These are phyloP conservation scores for Dendrobium huoshanense DNA, from an alignment of 106 monocot genomes.

Conservation along the genomic window DNA sequence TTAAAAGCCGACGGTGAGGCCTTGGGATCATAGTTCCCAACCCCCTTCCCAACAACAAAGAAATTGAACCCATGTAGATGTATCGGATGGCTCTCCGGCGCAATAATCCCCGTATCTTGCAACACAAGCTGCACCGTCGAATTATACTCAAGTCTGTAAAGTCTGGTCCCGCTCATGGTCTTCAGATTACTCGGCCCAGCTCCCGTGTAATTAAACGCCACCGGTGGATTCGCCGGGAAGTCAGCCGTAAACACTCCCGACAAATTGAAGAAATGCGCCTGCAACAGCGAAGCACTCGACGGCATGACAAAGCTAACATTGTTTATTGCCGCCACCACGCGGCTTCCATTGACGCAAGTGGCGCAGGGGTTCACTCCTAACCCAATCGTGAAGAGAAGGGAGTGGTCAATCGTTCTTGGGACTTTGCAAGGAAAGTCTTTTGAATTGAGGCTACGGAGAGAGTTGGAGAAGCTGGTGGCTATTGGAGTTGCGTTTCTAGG, in stretches of 20 bases:
- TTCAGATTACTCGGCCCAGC: slow-evolving; percentile 12
- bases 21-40: slow-evolving; percentile 45
- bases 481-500: slow-evolving; percentile 35
- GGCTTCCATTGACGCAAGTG: slow-evolving; percentile 22
- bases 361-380: slow-evolving; percentile 52
- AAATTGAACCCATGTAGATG: slow-evolving; percentile 79
- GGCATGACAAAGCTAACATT: slow-evolving; percentile 62
- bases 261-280: slow-evolving; percentile 47
- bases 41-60: slow-evolving; percentile 60
- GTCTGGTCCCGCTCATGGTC: slow-evolving; percentile 29
- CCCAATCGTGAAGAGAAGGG: slow-evolving; percentile 48
- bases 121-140: slow-evolving; percentile 61
- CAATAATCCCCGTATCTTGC: slow-evolving; percentile 54
- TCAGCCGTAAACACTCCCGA: slow-evolving; percentile 39
- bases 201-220: slow-evolving; percentile 33
- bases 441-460: slow-evolving; percentile 56
- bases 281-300: slow-evolving; percentile 22
- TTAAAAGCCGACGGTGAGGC: slow-evolving; percentile 40
- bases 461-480: slow-evolving; percentile 26
- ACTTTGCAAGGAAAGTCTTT: slow-evolving; percentile 24
- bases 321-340: slow-evolving; percentile 40
- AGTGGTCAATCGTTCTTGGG: slow-evolving; percentile 35
- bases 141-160: slow-evolving; percentile 44
- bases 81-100: slow-evolving; percentile 63
- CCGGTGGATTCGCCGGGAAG: slow-evolving; percentile 39